Evolutionary conservation across 73 alveolate genomes (phyloP).

Genomic region (Paramecium primaurelia): DNA sequence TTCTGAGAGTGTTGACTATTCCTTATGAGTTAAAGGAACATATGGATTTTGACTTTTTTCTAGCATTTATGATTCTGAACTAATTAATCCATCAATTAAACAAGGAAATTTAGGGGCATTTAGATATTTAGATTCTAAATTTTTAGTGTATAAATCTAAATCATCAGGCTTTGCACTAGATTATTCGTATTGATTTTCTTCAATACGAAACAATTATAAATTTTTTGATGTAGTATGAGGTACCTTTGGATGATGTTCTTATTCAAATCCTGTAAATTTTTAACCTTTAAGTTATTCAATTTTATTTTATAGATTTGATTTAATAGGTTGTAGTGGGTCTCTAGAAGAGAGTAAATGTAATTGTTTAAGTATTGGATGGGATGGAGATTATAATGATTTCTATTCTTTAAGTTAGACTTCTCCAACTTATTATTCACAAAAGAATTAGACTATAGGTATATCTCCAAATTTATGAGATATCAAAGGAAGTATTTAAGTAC

Average conservation of each 20-base stretch:
- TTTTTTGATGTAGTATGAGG: background rate
- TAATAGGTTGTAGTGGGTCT: background rate
- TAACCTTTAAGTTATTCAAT: background rate
- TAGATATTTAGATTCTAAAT: background rate
- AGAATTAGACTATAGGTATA: background rate
- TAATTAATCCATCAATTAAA: background rate
- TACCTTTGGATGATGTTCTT: background rate
- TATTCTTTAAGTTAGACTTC: background rate
- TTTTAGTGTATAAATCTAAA: background rate
- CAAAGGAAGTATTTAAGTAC: background rate
- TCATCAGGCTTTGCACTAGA: constrained; percentile 20
- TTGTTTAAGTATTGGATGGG: background rate
- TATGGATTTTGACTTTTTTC: background rate
- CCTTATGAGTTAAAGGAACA: background rate
- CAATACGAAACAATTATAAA: background rate
- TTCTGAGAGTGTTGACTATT: background rate
- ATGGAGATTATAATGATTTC: background rate
- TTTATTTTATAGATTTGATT: background rate
- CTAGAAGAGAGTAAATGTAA: background rate
- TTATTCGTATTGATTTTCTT: constrained; percentile 1
- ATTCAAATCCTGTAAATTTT: background rate
- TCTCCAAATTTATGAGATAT: background rate
- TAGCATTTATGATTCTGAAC: constrained; percentile 4
- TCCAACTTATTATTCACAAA: background rate
- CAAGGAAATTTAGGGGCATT: background rate